Conservation (phyloP, 257 asterid genomes). For the Primulina huaijiensis region DNA sequence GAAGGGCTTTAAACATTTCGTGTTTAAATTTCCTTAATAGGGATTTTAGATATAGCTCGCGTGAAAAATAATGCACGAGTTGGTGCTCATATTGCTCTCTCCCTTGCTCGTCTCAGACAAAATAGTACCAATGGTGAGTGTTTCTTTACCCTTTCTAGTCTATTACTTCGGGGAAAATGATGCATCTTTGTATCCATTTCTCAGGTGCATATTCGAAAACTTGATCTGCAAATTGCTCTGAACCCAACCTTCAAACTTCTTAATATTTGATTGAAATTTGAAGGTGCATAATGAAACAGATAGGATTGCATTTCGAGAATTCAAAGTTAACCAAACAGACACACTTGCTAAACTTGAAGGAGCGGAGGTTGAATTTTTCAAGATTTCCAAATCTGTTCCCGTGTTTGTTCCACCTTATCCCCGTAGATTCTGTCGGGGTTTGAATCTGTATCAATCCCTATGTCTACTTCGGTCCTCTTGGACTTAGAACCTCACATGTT, state of each 20-base stretch:
- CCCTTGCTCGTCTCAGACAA: slow-evolving; percentile 57
- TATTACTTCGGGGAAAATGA: background rate
- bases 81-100: slow-evolving; percentile 81
- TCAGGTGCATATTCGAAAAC: background rate
- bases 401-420: background rate
- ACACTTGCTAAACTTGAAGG: slow-evolving; percentile 11
- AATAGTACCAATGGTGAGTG: slow-evolving; percentile 34
- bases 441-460: background rate
- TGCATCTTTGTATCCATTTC: background rate
- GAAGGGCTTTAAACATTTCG: background rate
- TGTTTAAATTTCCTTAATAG: slow-evolving; percentile 40
- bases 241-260: background rate
- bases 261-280: slow-evolving; percentile 17
- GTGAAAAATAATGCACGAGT: slow-evolving; percentile 79
- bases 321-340: slow-evolving; percentile 5
- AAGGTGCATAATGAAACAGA: slow-evolving; percentile 33
- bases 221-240: background rate
- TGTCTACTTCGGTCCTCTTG: background rate
- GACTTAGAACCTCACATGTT: background rate
- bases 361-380: slow-evolving; percentile 5
- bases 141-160: slow-evolving; percentile 2
- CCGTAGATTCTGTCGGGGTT: background rate
- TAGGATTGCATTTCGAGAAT: slow-evolving; percentile 13
- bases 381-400: slow-evolving; percentile 3
- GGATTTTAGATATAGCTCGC: slow-evolving; percentile 64